Percentiles rank a stretch among this genome's conserved stretches.
phyloP scores from a whole-genome alignment of 2,329 filamentous ascomycete species.

The Trichoderma oligosporum region DNA sequence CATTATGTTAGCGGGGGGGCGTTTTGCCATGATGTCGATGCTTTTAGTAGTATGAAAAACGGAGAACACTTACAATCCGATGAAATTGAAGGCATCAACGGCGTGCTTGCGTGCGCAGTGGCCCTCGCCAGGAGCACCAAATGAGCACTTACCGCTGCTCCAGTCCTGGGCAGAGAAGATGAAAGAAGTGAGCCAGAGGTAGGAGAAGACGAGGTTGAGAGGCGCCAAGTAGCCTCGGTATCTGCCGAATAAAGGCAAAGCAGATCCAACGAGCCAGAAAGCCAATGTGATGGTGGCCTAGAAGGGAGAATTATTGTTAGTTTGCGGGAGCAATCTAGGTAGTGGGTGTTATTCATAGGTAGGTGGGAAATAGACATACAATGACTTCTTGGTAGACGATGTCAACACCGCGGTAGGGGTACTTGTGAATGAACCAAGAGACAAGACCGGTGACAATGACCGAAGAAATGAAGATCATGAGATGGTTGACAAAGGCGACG shows the following conservation, averaged over 20 bases:
- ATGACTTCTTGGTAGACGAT: slow-evolving; percentile 27
- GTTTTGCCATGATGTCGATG: too few relatives aligned
- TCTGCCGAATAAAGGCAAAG: slow-evolving; percentile 21
- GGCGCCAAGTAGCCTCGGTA: slow-evolving; percentile 26
- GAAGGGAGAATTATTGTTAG: neutral
- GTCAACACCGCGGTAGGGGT: slow-evolving; percentile 19
- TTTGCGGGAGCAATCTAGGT: neutral
- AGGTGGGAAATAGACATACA: slow-evolving; percentile 17
- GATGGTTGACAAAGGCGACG: slow-evolving; percentile 23
- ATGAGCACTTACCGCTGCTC: slow-evolving; percentile 20
- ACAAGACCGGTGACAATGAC: slow-evolving; percentile 26
- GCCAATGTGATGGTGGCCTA: slow-evolving; percentile 26
- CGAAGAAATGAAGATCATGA: slow-evolving; percentile 25
- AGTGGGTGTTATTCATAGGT: neutral
- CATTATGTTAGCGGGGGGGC: neutral
- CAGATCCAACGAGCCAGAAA: slow-evolving; percentile 23
- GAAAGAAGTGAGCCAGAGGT: slow-evolving; percentile 29
- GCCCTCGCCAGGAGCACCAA: neutral
- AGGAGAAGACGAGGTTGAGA: slow-evolving; percentile 26
- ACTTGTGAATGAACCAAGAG: slow-evolving; percentile 25
- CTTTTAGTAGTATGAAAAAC: too few relatives aligned
- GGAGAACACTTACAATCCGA: slow-evolving; percentile 25
- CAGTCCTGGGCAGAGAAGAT: slow-evolving; percentile 28
- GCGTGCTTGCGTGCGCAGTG: slow-evolving; percentile 25
- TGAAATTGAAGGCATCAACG: slow-evolving; percentile 26